Base-by-base conservation (phyloP, 352 stramenopile species). In the Pythium phragmiticola region DNA sequence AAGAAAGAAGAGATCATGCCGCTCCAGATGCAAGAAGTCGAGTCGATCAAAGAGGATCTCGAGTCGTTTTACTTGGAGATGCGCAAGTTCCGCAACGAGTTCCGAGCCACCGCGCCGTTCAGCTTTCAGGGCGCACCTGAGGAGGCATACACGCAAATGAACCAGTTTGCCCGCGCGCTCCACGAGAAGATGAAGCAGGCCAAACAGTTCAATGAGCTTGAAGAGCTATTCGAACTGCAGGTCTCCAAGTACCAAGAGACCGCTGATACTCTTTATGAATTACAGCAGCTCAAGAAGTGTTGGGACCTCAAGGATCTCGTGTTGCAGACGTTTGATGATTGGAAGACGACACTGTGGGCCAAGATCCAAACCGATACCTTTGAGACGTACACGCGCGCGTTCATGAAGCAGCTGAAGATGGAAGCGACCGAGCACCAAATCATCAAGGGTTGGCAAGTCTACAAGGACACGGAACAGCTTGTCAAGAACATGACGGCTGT, bases 1-100 rank as follows among this genome's bases (percentile, higher is more conserved):
- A 98, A 98, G 70, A 99, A 99, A 63, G 97, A 99, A 74, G 94
- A 98, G 66, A 99, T 99, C 61, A 87, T 98, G 77, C 95, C 95
- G 6, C 81, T 99, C 45, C 96, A 99, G 78, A 98, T 98, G 85
- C 79, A 92, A 16, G 94, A 98, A 60, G 92, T 98, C 13, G 91
- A 98, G 60, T 85, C 82, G 26, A 97, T 98, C 62, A 98, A 98
- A 63, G 74, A 91, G 42, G 90, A 98, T 21, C 75, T 98, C 0
- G 94, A 99, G 67, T 78, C 92, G 8, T 99, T 99, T 73, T 98
- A 97, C 72, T 57, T 91, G 21, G 81, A 92, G 12, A 98, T 99
- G 79, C 84, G 95, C 68, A 89, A 96, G 55, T 99, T 99, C 75
- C 87, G 97, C 26, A 92, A 94, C 52, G 87, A 98, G 36, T 99